Evolutionary conservation across 148 eudicot species (phyloP).

Genomic region (Rhododendron kiyosumense): DNA sequence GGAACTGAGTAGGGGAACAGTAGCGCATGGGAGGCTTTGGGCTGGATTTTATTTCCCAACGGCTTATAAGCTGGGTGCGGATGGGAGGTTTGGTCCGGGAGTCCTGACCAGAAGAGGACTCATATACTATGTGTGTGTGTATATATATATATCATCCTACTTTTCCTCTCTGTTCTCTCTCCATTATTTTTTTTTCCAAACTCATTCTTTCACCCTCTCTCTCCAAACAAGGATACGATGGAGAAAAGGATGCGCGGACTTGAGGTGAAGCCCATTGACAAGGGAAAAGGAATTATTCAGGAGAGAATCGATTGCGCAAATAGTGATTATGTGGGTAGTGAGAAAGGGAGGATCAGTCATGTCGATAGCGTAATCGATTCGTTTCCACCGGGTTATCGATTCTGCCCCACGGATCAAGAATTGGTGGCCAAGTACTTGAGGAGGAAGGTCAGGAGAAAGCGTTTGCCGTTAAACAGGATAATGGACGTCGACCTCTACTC

Average conservation of each 20-base stretch:
- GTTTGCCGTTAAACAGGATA: not conserved
- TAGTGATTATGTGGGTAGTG: not conserved
- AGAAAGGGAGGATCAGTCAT: not conserved
- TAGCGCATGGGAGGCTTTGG: no score
- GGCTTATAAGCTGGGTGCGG: no score
- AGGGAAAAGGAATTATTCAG: not conserved
- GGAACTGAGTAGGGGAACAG: no score
- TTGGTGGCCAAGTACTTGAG: not conserved
- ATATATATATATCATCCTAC: not conserved
- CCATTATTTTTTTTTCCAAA: not conserved
- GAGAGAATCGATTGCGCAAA: no score
- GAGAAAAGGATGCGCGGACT: not conserved
- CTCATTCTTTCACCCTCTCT: no score
- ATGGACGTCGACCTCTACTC: not conserved
- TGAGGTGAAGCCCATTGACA: not conserved
- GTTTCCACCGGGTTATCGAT: not conserved
- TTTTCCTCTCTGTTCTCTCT: not conserved
- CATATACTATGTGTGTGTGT: no score
- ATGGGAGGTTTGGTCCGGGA: no score
- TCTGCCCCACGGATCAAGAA: not conserved
- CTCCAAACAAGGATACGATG: no score
- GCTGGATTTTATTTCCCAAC: no score
- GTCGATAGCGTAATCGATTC: not conserved
- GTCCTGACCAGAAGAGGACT: no score
- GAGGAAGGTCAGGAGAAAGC: not conserved